Evolutionary conservation across 1,139 yeast species (phyloP), one percentile per base, ranked within the genome.

Genomic region (Geotrichum carabidarum): DNA sequence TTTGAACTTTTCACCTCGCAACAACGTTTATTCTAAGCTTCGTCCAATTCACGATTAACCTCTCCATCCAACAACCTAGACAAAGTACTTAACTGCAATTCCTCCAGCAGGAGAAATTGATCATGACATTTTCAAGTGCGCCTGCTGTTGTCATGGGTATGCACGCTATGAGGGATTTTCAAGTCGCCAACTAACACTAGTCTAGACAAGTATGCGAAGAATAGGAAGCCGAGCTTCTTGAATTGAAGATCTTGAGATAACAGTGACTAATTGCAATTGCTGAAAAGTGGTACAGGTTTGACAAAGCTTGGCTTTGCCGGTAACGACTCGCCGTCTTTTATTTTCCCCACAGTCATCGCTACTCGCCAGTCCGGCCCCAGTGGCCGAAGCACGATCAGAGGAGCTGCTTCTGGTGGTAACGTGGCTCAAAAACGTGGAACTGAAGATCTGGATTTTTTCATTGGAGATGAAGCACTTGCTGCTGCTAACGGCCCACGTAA

Each of bases 271-370:
- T 15, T 32, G 8, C 14, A 17, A 34, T 15, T 32, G 8, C 4
- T 9, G 44, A 14, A 11, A 78, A 86, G 86, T 68, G 99, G 99
- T 78, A 93, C 99, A 62, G 99, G 99, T 60, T 78, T 91, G 65
- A 93, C 99, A 68, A 93, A 93, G 71, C 79, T 93, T 60, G 99
- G 99, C 32, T 93, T 91, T 74, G 99, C 99, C 63, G 99, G 99
- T 55, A 93, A 93, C 70, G 99, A 93, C 73, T 80, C 97, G 14
- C 99, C 99, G 36, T 90, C 97, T 9, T 94, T 87, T 78, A 89
- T 93, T 48, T 89, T 93, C 68, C 99, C 99, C 50, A 93, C 99
- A 0, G 98, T 96, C 12, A 94, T 93, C 71, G 93, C 99, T 44
- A 91, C 98, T 48, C 76, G 84, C 73, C 78, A 65, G 15, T 57